Evolutionary conservation across 768 basidiomycete species (phyloP), one percentile per base, ranked within the genome.

Genomic region (Boletus insuetus): DNA sequence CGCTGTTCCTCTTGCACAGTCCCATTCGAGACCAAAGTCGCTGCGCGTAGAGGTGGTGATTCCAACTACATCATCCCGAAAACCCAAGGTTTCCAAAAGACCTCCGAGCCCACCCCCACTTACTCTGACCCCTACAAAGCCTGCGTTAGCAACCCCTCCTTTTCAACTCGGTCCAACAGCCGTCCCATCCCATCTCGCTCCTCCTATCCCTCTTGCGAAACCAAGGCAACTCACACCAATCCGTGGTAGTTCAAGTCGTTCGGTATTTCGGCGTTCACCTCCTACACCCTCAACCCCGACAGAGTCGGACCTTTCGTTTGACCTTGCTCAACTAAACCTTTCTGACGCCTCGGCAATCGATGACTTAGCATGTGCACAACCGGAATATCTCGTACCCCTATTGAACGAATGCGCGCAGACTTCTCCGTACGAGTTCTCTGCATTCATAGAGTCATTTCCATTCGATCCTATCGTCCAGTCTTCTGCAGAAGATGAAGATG

Each of bases 371-470:
- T 78, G 50, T 71, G 63, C 48, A 68, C 75, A 50, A 24, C 85
- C 87, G 1, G 73, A 73, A 40, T 82, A 86, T 60, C 79, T 93
- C 4, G 60, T 72, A 32, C 83, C 87, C 3, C 76, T 93, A 3
- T 72, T 92, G n/a, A 73, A 74, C 13, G 88, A 90, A 69, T 93
- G 91, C 60, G 73, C 77, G 31, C 91, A 93, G 67, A 75, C 73
- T 29, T 79, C 81, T 14, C 82, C 86, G 8, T 79, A 87, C 61
- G 88, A 91, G 58, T 93, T 94, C 63, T 89, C 87, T 42, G 80
- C 87, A 4, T 94, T 94, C 72, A 89, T 94, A 37, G 82, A 87
- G 59, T 82, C 83, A 20, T 93, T 93, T 64, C 89, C 87, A 11
- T 82, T 80, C 58, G 90, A 91, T 63, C 80, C 84, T 3, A 76